Evolutionary conservation across 495 filamentous ascomycete species (phyloP).

Genomic region (Trichoderma virens): DNA sequence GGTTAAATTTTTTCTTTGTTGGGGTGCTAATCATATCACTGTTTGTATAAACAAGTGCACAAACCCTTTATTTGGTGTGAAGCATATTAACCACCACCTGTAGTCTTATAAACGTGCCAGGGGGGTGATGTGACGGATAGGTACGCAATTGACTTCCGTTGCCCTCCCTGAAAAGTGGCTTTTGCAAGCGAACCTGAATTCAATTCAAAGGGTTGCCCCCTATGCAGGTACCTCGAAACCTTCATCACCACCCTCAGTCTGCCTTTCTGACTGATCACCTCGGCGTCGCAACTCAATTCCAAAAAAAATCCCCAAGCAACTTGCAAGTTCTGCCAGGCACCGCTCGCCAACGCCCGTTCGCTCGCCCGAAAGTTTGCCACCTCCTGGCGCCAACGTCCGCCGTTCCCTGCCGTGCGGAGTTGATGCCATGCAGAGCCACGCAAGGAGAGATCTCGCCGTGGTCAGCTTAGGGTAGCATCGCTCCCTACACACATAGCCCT

Average conservation of each 20-base stretch:
- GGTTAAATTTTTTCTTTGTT: background rate
- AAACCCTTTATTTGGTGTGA: too few species aligned
- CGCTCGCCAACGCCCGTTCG: background rate
- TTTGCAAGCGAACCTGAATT: background rate
- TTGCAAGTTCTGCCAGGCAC: background rate
- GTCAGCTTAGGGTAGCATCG: constrained; percentile 2
- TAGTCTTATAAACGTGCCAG: too few species aligned
- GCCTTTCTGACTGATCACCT: background rate
- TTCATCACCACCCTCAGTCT: background rate
- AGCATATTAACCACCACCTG: too few species aligned
- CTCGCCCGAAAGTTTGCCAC: background rate
- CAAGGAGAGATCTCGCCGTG: background rate
- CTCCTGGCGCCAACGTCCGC: background rate
- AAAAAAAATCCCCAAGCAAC: background rate
- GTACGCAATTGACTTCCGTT: background rate
- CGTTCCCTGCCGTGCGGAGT: too few species aligned
- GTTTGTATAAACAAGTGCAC: background rate
- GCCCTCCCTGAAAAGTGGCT: background rate
- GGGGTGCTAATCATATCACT: too few species aligned
- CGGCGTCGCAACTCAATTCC: background rate
- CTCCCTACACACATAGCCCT: constrained; percentile 1
- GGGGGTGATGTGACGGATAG: too few species aligned
- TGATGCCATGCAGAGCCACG: background rate
- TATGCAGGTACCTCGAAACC: constrained; percentile 4
- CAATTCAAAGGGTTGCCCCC: background rate